Percentiles rank a stretch among this genome's conserved stretches.
Conservation (phyloP, 805 yeast genomes). For the Pichia scutulata region DNA sequence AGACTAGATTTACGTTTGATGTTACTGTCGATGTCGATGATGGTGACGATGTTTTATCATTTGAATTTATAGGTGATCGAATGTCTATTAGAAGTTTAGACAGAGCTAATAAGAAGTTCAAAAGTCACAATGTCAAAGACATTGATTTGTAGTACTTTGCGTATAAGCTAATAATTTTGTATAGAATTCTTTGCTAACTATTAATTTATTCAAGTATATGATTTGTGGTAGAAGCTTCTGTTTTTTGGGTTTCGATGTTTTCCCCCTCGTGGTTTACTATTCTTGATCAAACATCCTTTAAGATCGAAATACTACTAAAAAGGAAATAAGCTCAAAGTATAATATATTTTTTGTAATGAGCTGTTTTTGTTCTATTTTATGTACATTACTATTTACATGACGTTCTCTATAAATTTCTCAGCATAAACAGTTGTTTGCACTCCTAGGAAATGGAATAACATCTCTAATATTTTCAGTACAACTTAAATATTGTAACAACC, state of each 20-base stretch:
- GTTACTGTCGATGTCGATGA: constrained; percentile 19
- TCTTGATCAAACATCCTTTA: too few species aligned
- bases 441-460: constrained; percentile 79
- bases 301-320: neutral
- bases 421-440: constrained; percentile 46
- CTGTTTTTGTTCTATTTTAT: neutral
- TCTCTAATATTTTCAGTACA: constrained; percentile 79
- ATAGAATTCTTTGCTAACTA: neutral
- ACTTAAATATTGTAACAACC: constrained; percentile 66
- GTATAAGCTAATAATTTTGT: too few species aligned
- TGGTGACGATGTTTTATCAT: constrained; percentile 33
- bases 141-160: constrained; percentile 11
- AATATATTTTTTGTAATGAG: too few species aligned
- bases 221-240: neutral
- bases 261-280: too few species aligned
- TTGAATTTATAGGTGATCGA: constrained; percentile 72
- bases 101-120: constrained; percentile 78
- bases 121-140: constrained; percentile 55
- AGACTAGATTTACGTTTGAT: constrained; percentile 52
- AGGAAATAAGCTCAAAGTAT: neutral
- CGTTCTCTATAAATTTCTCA: constrained; percentile 14
- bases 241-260: too few species aligned
- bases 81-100: constrained; percentile 70
- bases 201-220: neutral
- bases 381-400: neutral